Conservation (phyloP, 2,329 filamentous ascomycete species). For the Xylariaceae sp. region DNA sequence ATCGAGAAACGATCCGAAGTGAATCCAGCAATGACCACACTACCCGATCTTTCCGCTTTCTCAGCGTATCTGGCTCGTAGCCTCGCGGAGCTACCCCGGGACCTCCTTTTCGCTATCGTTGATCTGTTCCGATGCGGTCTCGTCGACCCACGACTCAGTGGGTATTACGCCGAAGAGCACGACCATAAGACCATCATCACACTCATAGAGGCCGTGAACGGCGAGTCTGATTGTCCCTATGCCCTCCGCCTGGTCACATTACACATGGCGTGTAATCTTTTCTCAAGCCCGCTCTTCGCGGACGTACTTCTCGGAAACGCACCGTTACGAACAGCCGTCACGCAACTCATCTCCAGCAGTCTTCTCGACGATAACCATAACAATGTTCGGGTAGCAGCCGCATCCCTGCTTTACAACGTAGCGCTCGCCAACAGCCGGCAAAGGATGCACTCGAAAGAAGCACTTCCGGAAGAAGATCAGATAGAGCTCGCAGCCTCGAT, state of each 20-base stretch:
- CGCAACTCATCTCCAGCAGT: constrained; percentile 66
- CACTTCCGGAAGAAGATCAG: constrained; percentile 63
- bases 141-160: constrained; percentile 70
- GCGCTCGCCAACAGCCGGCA: constrained; percentile 63
- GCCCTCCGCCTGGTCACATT: constrained; percentile 76
- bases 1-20: constrained; percentile 56
- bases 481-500: constrained; percentile 77
- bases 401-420: constrained; percentile 80
- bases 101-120: constrained; percentile 72
- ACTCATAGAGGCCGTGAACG: constrained; percentile 56
- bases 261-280: constrained; percentile 80
- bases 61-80: constrained; percentile 55
- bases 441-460: constrained; percentile 53
- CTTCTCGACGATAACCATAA: constrained; percentile 71
- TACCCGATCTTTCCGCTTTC: constrained; percentile 67
- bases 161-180: constrained; percentile 74
- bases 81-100: constrained; percentile 51
- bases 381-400: constrained; percentile 73
- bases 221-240: constrained; percentile 61
- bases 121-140: constrained; percentile 78
- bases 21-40: constrained; percentile 58
- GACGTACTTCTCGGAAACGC: constrained; percentile 53
- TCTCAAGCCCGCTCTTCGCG: constrained; percentile 67
- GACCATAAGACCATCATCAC: constrained; percentile 57
- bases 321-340: constrained; percentile 52